Base-by-base conservation (phyloP, 2,329 filamentous ascomycete genomes). In the Sclerotiophoma versabilis region DNA sequence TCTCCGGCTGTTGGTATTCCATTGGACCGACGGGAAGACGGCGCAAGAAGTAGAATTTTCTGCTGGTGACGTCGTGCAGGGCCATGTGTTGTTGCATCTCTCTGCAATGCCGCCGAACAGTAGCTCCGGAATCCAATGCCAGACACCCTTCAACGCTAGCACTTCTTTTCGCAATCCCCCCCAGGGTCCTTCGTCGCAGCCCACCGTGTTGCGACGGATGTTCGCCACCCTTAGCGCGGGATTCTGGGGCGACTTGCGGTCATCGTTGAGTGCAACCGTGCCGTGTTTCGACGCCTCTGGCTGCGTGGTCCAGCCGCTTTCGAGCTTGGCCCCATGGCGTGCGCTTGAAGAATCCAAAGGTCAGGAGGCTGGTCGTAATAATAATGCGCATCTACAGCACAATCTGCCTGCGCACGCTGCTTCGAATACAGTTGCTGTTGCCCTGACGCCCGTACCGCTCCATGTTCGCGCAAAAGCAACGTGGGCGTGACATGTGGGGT, bases 211-310 rank as follows among this genome's bases (percentile, higher is more conserved):
- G 19, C 33, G 8, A 27, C 27, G 27, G 12, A 38, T 27, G 23
- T 23, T 23, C 38, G 38, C 51, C 33, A 38, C 44, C 19, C 22
- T 15, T 49, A 49, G 44, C 39, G 44, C 33, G 5, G 30, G 20
- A 12, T 3, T 25, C 36, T 45, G 27, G 26, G 15, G 34, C 27
- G 45, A 49, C 33, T 15, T 45, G 45, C 36, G 27, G 41, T 54
- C 29, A 49, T 49, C 33, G 27, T 49, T 44, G 34, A 11, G 34
- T 44, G 29, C 34, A 22, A 42, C 39, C 46, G 39, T 54, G 51
- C 51, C 51, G 39, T 49, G 33, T 49, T 42, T 49, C 19, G 46
- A 49, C 51, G 39, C 51, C 51, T 48, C 22, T 49, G 27, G 34
- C 46, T 36, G 33, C 29, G 34, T 25, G 30, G 25, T 49, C 51